A percentile compares a stretch with the other conserved stretches of the same genome.
These are phyloP conservation scores for Waitea zeae DNA, from an alignment of 1,284 basidiomycete genomes.

Conservation along the genomic window DNA sequence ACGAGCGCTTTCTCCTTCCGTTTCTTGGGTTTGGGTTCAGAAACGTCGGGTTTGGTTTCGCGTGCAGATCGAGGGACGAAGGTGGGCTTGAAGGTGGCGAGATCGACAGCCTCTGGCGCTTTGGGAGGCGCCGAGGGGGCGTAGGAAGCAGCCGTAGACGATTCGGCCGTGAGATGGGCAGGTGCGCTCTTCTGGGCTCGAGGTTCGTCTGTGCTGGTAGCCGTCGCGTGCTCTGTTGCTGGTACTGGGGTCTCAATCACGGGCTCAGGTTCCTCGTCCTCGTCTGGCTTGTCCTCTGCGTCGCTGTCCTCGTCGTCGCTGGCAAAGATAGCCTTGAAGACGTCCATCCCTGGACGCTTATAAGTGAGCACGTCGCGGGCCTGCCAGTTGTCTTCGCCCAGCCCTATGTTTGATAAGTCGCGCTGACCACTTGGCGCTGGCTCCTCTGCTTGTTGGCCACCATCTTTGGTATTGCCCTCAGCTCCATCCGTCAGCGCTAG, in stretches of 20 bases:
- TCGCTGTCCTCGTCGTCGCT: constrained; percentile 75
- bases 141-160: constrained; percentile 6
- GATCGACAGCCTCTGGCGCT: constrained; percentile 26
- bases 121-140: constrained; percentile 6
- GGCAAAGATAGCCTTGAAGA: constrained; percentile 92
- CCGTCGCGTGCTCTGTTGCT: constrained; percentile 3
- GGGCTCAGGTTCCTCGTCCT: constrained; percentile 9
- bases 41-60: constrained; percentile 13
- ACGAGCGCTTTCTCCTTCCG: constrained; percentile 33
- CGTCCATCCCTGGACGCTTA: constrained; percentile 73
- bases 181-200: no score
- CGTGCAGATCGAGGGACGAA: constrained; percentile 46
- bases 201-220: no score
- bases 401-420: constrained; percentile 62
- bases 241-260: constrained; percentile 1
- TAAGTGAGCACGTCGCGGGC: constrained; percentile 79
- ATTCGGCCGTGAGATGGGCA: constrained; percentile 6
- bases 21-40: constrained; percentile 22
- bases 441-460: neutral
- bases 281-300: constrained; percentile 26
- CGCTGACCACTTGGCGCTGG: constrained; percentile 13
- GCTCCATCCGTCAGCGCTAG: neutral
- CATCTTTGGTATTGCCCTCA: no score
- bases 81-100: constrained; percentile 60
- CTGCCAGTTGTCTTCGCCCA: constrained; percentile 78